These are phyloP conservation scores for Fomitopsis betulina DNA, from an alignment of 1,284 basidiomycete species.

Conservation along the genomic window DNA sequence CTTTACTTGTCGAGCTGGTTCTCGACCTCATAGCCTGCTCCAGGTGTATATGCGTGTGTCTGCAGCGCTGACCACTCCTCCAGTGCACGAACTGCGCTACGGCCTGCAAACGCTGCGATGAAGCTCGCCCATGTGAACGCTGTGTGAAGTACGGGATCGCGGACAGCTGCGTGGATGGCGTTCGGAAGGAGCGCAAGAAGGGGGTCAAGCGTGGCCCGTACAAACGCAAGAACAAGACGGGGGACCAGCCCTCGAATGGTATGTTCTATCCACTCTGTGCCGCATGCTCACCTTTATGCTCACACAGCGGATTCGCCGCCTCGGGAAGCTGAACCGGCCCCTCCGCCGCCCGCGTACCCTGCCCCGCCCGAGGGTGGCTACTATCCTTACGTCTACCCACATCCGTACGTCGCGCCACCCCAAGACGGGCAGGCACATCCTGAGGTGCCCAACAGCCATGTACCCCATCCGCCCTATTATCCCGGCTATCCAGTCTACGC, in stretches of 20 bases:
- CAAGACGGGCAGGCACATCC: constrained; percentile 35
- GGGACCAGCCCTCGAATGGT: constrained; percentile 10
- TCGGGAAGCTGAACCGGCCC: constrained; percentile 24
- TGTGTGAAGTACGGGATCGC: constrained; percentile 78
- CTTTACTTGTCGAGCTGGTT: background rate
- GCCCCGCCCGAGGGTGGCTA: constrained; percentile 51
- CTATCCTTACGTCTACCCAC: constrained; percentile 47
- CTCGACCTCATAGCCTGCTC: background rate
- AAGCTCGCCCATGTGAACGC: constrained; percentile 73
- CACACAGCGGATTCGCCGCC: constrained; percentile 8
- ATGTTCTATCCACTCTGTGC: constrained; percentile 23
- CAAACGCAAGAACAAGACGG: constrained; percentile 64
- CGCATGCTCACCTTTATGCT: constrained; percentile 19
- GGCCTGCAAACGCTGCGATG: constrained; percentile 85
- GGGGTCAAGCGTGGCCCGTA: constrained; percentile 86
- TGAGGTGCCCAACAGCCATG: constrained; percentile 16
- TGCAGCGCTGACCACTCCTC: background rate
- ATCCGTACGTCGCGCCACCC: constrained; percentile 24
- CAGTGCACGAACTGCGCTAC: constrained; percentile 83
- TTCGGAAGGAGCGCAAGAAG: constrained; percentile 80
- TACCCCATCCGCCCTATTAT: constrained; percentile 26
- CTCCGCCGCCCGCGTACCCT: constrained; percentile 32
- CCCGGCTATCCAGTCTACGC: constrained; percentile 27
- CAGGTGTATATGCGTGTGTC: background rate
- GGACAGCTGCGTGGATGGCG: constrained; percentile 67